These are phyloP conservation scores for Colletotrichum spaethianum DNA, from an alignment of 2,329 filamentous ascomycete genomes.

Conservation along the genomic window DNA sequence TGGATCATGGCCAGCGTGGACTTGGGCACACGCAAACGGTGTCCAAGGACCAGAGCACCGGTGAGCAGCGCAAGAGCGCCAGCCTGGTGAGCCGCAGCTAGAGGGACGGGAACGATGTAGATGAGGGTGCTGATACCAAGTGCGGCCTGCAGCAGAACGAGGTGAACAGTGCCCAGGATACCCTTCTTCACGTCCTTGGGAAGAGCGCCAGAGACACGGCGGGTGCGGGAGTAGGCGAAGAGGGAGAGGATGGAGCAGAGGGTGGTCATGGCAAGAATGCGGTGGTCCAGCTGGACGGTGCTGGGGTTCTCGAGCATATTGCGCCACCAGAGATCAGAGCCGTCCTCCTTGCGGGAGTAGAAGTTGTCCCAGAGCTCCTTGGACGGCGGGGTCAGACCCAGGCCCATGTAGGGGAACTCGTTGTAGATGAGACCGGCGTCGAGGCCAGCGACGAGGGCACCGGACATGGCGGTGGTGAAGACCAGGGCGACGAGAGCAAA, in stretches of 20 bases:
- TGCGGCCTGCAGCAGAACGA: constrained; percentile 84
- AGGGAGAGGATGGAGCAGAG: constrained; percentile 86
- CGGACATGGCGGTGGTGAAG: constrained; percentile 93
- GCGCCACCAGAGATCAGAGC: constrained; percentile 92
- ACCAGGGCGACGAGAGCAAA: constrained; percentile 80
- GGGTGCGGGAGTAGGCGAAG: constrained; percentile 83
- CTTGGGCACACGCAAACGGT: constrained; percentile 81
- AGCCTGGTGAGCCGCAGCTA: constrained; percentile 94
- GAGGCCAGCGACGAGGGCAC: constrained; percentile 92
- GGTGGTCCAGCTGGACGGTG: constrained; percentile 95
- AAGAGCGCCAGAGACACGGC: constrained; percentile 69
- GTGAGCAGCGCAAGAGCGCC: constrained; percentile 89
- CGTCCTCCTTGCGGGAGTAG: constrained; percentile 85
- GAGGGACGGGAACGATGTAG: constrained; percentile 90
- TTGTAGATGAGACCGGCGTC: constrained; percentile 99
- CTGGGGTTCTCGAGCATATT: constrained; percentile 98
- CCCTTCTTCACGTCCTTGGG: constrained; percentile 77
- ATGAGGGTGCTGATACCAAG: constrained; percentile 93
- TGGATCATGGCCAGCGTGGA: constrained; percentile 73
- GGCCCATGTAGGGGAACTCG: constrained; percentile 96
- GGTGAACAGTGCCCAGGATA: constrained; percentile 84
- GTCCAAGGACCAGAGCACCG: constrained; percentile 84
- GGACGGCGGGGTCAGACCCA: constrained; percentile 83
- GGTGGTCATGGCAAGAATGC: constrained; percentile 90
- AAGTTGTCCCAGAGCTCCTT: constrained; percentile 88